Evolutionary conservation across 2,329 filamentous ascomycete genomes (phyloP).

Genomic region (Seiridium cupressi): DNA sequence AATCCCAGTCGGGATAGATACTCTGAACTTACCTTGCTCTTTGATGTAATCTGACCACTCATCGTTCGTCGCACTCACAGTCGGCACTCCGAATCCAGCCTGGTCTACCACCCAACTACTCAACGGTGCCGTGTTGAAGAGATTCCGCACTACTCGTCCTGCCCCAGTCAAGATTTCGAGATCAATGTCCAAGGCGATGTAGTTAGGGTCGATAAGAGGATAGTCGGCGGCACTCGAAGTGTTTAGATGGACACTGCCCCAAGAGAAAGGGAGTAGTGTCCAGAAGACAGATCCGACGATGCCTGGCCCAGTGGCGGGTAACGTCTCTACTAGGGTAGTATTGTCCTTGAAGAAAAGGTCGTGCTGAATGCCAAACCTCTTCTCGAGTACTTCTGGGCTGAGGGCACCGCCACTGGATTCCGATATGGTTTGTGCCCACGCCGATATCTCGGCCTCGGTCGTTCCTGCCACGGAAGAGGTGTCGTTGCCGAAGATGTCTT

Average conservation of each 20-base stretch:
- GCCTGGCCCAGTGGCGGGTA: slow-evolving; percentile 29
- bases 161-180: slow-evolving; percentile 16
- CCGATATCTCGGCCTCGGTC: slow-evolving; percentile 14
- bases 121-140: slow-evolving; percentile 20
- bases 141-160: slow-evolving; percentile 18
- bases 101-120: slow-evolving; percentile 12
- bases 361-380: slow-evolving; percentile 29
- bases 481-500: slow-evolving; percentile 23
- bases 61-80: slow-evolving; percentile 8
- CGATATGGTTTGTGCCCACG: slow-evolving; percentile 18
- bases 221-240: slow-evolving; percentile 9
- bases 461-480: slow-evolving; percentile 16
- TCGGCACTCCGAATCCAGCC: slow-evolving; percentile 10
- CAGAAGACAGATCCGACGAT: slow-evolving; percentile 32
- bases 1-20: neutral
- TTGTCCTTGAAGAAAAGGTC: slow-evolving; percentile 38
- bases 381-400: slow-evolving; percentile 12
- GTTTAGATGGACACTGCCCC: slow-evolving; percentile 32
- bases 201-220: slow-evolving; percentile 28
- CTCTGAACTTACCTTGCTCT: neutral
- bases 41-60: slow-evolving; percentile 8
- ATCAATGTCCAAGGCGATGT: slow-evolving; percentile 26
- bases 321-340: slow-evolving; percentile 40
- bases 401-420: slow-evolving; percentile 15
- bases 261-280: slow-evolving; percentile 29